phyloP scores from a whole-genome alignment of 805 yeast genomes.

The Priceomyces carsonii region DNA sequence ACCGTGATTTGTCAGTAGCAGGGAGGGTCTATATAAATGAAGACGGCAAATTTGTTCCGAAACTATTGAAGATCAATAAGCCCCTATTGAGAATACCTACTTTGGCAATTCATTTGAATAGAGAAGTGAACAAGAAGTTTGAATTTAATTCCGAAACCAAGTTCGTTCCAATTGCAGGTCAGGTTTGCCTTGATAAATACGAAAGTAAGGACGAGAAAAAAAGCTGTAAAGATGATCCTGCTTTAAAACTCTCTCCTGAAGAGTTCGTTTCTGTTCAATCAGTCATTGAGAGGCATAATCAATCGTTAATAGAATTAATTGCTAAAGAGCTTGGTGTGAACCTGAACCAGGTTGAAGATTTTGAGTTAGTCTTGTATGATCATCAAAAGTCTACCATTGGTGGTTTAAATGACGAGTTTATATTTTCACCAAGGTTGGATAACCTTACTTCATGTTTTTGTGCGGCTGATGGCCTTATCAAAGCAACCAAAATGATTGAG shows the following conservation, averaged over 20 bases:
- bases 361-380: slow-evolving; percentile 84
- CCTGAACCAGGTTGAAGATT: slow-evolving; percentile 73
- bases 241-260: slow-evolving; percentile 43
- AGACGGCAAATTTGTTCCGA: slow-evolving; percentile 57
- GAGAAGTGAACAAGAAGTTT: slow-evolving; percentile 73
- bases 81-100: slow-evolving; percentile 93
- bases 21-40: slow-evolving; percentile 79
- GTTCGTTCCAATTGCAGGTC: slow-evolving; percentile 83
- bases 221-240: slow-evolving; percentile 55
- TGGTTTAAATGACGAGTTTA: slow-evolving; percentile 86
- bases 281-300: slow-evolving; percentile 74
- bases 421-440: slow-evolving; percentile 89
- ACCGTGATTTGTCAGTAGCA: slow-evolving; percentile 86
- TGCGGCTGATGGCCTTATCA: slow-evolving; percentile 69
- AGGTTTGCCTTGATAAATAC: slow-evolving; percentile 24
- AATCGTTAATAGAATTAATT: slow-evolving; percentile 64
- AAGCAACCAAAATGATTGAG: slow-evolving; percentile 45
- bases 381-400: slow-evolving; percentile 82
- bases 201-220: slow-evolving; percentile 16
- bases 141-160: slow-evolving; percentile 90
- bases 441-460: slow-evolving; percentile 86
- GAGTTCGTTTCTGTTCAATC: slow-evolving; percentile 66
- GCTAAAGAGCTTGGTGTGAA: slow-evolving; percentile 62
- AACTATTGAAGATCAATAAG: slow-evolving; percentile 73
- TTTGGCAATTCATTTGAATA: slow-evolving; percentile 85